Percentiles rank a stretch among this genome's conserved stretches.
phyloP scores from a whole-genome alignment of 2,329 filamentous ascomycete species.

The Pseudocercospora ulei region DNA sequence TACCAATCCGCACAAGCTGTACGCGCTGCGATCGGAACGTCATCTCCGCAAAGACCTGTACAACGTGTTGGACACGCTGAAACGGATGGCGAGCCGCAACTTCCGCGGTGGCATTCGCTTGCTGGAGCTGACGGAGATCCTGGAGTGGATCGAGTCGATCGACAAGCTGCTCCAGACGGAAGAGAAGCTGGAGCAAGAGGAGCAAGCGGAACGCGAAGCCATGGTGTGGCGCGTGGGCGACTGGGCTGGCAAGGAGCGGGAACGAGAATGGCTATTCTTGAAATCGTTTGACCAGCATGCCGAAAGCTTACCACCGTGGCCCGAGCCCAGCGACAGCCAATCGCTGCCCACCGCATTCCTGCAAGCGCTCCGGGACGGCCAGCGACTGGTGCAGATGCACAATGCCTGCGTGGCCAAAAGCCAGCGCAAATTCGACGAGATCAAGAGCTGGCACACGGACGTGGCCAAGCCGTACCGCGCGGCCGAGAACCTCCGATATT shows the following conservation, averaged over 20 bases:
- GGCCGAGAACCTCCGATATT: constrained; percentile 88
- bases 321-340: constrained; percentile 35
- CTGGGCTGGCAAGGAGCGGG: constrained; percentile 62
- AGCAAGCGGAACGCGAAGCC: constrained; percentile 56
- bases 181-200: constrained; percentile 63
- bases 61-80: constrained; percentile 78
- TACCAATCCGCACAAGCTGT: constrained; percentile 72
- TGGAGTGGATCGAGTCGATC: constrained; percentile 69
- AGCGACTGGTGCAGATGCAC: constrained; percentile 75
- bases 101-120: constrained; percentile 73
- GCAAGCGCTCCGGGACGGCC: constrained; percentile 61
- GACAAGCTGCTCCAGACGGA: constrained; percentile 67
- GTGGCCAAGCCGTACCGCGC: constrained; percentile 88
- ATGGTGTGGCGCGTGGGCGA: constrained; percentile 75
- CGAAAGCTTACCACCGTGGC: constrained; percentile 59
- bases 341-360: constrained; percentile 57
- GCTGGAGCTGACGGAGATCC: constrained; percentile 67
- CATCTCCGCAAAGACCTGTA: constrained; percentile 75
- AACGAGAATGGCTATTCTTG: constrained; percentile 73
- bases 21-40: constrained; percentile 78
- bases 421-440: constrained; percentile 74
- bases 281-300: constrained; percentile 58
- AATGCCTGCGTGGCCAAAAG: constrained; percentile 81
- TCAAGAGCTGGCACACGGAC: constrained; percentile 82
- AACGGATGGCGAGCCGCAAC: constrained; percentile 78